These are phyloP conservation scores for Cucurbita maxima DNA, from an alignment of 306 rosid genomes.

Conservation along the genomic window DNA sequence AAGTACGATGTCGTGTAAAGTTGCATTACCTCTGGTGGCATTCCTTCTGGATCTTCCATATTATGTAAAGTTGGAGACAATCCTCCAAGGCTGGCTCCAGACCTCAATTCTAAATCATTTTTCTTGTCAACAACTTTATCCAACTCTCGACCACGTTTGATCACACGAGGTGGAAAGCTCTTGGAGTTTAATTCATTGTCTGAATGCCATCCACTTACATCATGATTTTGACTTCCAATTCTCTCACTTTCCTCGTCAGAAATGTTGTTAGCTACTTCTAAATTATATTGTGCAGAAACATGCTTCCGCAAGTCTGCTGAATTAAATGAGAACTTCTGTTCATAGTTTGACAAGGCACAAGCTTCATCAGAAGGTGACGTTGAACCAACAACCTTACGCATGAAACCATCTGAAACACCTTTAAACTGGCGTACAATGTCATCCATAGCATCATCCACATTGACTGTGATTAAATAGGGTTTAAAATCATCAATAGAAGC, in stretches of 20 bases:
- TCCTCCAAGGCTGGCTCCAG: conserved; percentile 29
- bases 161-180: conserved; percentile 26
- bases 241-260: conserved; percentile 54
- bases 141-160: conserved; percentile 25
- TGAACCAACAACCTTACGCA: conserved; percentile 56
- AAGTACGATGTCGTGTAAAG: conserved; percentile 12
- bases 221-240: conserved; percentile 19
- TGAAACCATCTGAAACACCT: conserved; percentile 87
- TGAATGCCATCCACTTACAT: conserved; percentile 45
- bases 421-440: conserved; percentile 87
- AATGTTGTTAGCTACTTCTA: conserved; percentile 37
- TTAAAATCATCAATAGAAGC: background rate
- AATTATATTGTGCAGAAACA: conserved; percentile 26
- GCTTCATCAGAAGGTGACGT: conserved; percentile 27
- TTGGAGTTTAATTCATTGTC: conserved; percentile 59
- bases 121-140: conserved; percentile 29
- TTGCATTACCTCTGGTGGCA: conserved; percentile 84
- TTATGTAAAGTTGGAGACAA: conserved; percentile 15
- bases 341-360: conserved; percentile 21
- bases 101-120: conserved; percentile 23
- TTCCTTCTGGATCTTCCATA: conserved; percentile 56
- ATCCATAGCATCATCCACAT: conserved; percentile 91
- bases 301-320: conserved; percentile 37
- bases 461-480: conserved; percentile 35
- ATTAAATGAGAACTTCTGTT: conserved; percentile 29